phyloP scores from a whole-genome alignment of 108 stramenopile species.

The Pseudonitzschia multistriata region DNA sequence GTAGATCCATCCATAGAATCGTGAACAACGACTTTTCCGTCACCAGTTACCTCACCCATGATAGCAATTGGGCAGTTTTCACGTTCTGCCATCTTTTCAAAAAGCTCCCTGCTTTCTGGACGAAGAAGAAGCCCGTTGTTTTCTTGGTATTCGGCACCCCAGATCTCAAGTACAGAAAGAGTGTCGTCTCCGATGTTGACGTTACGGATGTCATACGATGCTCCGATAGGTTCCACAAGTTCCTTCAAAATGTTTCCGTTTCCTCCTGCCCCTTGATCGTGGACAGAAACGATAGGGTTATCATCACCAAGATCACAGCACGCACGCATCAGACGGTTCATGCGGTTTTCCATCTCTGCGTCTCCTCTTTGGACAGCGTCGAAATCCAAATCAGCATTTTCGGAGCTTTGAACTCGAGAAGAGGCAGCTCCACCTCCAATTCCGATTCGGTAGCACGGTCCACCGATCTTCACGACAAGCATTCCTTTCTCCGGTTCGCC shows the following conservation, averaged over 20 bases:
- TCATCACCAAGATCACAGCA: conserved; percentile 94
- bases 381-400: conserved; percentile 93
- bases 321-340: conserved; percentile 97
- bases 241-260: conserved; percentile 99
- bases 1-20: conserved; percentile 88
- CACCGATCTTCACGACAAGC: conserved; percentile 97
- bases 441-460: conserved; percentile 98
- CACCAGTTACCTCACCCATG: conserved; percentile 90
- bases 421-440: conserved; percentile 98
- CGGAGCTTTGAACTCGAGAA: conserved; percentile 82
- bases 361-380: conserved; percentile 99
- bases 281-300: conserved; percentile 97
- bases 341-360: conserved; percentile 99
- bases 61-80: conserved; percentile 93
- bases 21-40: conserved; percentile 90
- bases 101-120: conserved; percentile 65
- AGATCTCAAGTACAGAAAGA: conserved; percentile 94
- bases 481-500: conserved; percentile 93
- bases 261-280: conserved; percentile 99
- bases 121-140: conserved; percentile 95
- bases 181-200: conserved; percentile 89
- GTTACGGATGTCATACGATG: conserved; percentile 92
- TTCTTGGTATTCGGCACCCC: conserved; percentile 99
- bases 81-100: conserved; percentile 84
- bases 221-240: conserved; percentile 98